Conservation (phyloP, 2,329 filamentous ascomycete genomes). For the Pseudogymnoascus verrucosus region DNA sequence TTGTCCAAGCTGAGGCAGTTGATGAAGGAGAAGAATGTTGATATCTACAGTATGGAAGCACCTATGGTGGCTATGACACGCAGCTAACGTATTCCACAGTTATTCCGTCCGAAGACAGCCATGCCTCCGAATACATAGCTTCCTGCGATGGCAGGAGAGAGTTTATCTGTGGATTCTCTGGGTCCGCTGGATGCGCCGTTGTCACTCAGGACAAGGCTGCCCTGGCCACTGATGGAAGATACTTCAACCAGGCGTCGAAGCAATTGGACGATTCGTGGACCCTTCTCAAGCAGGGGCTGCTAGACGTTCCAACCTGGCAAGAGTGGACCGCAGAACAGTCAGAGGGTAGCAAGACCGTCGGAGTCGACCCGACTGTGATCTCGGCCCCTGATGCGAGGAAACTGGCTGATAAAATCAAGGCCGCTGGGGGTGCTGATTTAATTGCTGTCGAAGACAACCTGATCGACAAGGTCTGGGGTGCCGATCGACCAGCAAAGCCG, state of each 20-base stretch:
- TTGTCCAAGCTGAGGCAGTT: constrained; percentile 69
- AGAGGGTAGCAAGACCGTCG: constrained; percentile 79
- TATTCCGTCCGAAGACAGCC: constrained; percentile 91
- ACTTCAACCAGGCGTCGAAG: constrained; percentile 92
- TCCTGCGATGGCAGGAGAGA: constrained; percentile 86
- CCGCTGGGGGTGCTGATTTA: constrained; percentile 71
- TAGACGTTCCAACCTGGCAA: constrained; percentile 94
- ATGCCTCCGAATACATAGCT: constrained; percentile 96
- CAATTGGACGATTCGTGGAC: constrained; percentile 90
- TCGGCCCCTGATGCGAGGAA: constrained; percentile 66
- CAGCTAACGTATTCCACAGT: constrained; percentile 48
- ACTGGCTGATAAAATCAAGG: constrained; percentile 77
- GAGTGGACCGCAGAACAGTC: constrained; percentile 88
- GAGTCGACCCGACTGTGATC: constrained; percentile 82
- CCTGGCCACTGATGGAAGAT: constrained; percentile 88
- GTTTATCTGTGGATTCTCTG: constrained; percentile 89
- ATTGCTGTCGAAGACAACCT: constrained; percentile 73
- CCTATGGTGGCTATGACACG: constrained; percentile 17
- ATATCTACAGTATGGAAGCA: constrained; percentile 72
- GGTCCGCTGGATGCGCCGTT: constrained; percentile 88
- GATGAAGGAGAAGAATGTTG: constrained; percentile 81
- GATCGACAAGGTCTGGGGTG: constrained; percentile 83
- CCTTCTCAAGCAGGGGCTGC: constrained; percentile 83
- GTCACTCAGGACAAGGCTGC: constrained; percentile 80
- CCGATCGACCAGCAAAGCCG: constrained; percentile 64